Evolutionary conservation across 1,139 yeast genomes (phyloP), one percentile per base, ranked within the genome.

Genomic region (Saccharomyces uvarum): DNA sequence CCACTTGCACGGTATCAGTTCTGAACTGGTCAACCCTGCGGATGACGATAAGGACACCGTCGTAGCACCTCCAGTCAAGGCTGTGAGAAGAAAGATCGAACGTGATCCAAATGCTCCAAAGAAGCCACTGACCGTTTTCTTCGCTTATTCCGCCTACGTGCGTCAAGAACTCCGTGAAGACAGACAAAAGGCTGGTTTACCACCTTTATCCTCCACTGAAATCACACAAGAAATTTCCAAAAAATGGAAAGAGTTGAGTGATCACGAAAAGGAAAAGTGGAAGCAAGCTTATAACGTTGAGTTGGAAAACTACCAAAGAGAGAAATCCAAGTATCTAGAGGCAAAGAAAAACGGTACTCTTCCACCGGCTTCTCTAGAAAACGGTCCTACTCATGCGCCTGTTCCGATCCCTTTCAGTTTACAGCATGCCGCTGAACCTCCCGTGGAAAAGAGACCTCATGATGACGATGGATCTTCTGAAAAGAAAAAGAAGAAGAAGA

Each of bases 211-310:
- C 26, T 87, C 91, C 52, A 80, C 82, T 47, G 96, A 88, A 63
- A 80, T 88, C 74, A 87, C 95, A 50, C 84, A 82, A 63, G 84
- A 84, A 63, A 84, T 89, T 62, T 83, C 93, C 54, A 83, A 80
- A 63, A 81, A 83, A 69, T 90, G 97, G 97, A 81, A 82, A 64
- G 79, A 76, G 50, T 75, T 89, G 67, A 68, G 83, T 54, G 86
- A 80, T 19, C 79, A 75, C 32, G 93, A 86, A 66, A 87, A 86
- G 71, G 80, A 78, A 56, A 79, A 80, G 62, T 90, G 95, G 93
- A 86, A 84, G 69, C 81, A 80, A 62, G 81, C 84, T 58, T 88
- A 89, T 70, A 81, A 79, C 59, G 77, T 77, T 53, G 88, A 86
- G 63, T 77, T 84, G 70, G 80, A 75, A 60, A 75, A 72, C 55